These are phyloP conservation scores for Ascochyta koolunga DNA, from an alignment of 2,329 filamentous ascomycete species.

Conservation along the genomic window DNA sequence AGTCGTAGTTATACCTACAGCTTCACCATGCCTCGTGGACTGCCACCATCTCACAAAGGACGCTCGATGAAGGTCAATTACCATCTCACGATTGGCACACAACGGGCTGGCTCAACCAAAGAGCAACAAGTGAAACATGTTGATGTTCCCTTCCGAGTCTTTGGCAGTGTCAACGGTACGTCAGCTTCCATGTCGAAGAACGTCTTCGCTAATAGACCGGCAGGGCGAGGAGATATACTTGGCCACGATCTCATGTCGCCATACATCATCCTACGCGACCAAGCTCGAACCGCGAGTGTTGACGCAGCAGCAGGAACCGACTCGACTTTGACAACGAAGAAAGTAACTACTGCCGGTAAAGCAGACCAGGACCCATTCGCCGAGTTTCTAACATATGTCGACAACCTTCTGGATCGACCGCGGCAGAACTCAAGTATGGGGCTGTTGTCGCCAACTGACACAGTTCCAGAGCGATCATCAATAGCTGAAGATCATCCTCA, in stretches of 20 bases:
- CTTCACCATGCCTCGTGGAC: constrained; percentile 81
- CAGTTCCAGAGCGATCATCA: constrained; percentile 54
- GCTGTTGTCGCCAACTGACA: constrained; percentile 76
- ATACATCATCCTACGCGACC: constrained; percentile 85
- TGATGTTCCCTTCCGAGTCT: constrained; percentile 88
- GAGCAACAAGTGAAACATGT: constrained; percentile 85
- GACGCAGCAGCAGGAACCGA: constrained; percentile 15
- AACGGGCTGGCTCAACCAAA: constrained; percentile 77
- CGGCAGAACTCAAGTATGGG: constrained; percentile 52
- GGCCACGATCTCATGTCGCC: constrained; percentile 95
- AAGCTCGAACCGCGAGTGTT: constrained; percentile 64
- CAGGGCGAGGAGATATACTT: constrained; percentile 78
- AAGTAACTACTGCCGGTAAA: constrained; percentile 21
- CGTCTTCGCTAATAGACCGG: constrained; percentile 23
- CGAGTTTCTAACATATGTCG: constrained; percentile 53
- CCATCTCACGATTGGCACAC: constrained; percentile 87
- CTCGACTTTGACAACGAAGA: constrained; percentile 27
- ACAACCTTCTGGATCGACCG: constrained; percentile 52
- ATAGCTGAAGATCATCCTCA: constrained; percentile 62
- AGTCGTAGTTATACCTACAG: constrained; percentile 85
- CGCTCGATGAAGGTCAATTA: constrained; percentile 95
- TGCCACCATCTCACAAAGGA: constrained; percentile 90
- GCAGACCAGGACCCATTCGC: constrained; percentile 52
- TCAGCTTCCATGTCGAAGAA: neutral
- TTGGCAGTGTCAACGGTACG: constrained; percentile 84